These are phyloP conservation scores for Dipteronia sinensis DNA, from an alignment of 345 rosid species.

Conservation along the genomic window DNA sequence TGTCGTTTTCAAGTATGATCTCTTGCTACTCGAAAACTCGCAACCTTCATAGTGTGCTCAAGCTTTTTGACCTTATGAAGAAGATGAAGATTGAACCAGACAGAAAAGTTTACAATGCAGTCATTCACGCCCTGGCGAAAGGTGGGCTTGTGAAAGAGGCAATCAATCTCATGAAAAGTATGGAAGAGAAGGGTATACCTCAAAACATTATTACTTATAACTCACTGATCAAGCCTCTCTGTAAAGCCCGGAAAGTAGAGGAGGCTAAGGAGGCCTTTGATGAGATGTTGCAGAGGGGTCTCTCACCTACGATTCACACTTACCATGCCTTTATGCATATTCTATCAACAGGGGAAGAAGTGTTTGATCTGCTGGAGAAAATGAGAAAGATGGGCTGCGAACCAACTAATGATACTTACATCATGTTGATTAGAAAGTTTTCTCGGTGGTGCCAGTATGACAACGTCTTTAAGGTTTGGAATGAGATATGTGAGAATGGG, in stretches of 20 bases:
- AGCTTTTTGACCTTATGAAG: conserved; percentile 66
- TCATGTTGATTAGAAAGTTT: conserved; percentile 85
- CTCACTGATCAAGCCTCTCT: conserved; percentile 81
- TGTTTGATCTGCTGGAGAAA: conserved; percentile 68
- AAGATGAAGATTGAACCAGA: conserved; percentile 62
- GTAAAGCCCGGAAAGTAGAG: conserved; percentile 55
- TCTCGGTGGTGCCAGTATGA: conserved; percentile 85
- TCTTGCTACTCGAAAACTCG: conserved; percentile 82
- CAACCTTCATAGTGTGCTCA: conserved; percentile 69
- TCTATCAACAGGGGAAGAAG: conserved; percentile 63
- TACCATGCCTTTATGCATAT: conserved; percentile 79
- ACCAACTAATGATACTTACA: conserved; percentile 72
- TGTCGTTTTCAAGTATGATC: conserved; percentile 70
- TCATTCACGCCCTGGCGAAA: conserved; percentile 79
- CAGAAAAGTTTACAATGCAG: conserved; percentile 83
- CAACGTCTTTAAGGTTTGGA: conserved; percentile 69
- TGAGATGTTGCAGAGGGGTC: conserved; percentile 63
- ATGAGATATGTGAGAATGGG: conserved; percentile 67
- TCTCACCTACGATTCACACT: conserved; percentile 62
- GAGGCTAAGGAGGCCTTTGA: conserved; percentile 65
- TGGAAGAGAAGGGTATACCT: conserved; percentile 73
- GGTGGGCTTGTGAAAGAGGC: conserved; percentile 75
- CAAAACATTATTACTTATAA: conserved; percentile 76
- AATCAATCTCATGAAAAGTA: conserved; percentile 54
- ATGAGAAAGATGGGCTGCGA: conserved; percentile 74